Evolutionary conservation across 1,139 yeast species (phyloP).

Genomic region (Williopsis jadinii): DNA sequence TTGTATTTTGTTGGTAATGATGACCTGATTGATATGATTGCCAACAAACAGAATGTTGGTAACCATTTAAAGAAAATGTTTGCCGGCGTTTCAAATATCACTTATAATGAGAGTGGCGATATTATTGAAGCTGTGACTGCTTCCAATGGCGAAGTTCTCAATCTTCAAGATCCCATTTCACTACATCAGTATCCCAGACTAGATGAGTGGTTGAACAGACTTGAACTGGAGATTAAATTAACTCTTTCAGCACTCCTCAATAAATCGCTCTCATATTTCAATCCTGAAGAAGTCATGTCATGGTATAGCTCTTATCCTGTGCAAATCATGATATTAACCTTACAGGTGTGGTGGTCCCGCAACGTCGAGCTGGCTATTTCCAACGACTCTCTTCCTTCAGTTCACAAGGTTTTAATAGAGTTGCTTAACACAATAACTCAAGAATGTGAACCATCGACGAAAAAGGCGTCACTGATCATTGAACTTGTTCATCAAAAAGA

Average conservation of each 20-base stretch:
- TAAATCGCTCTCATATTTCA: slow-evolving; percentile 17
- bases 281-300: not conserved
- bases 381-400: slow-evolving; percentile 5
- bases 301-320: slow-evolving; percentile 33
- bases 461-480: slow-evolving; percentile 37
- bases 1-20: slow-evolving; percentile 89
- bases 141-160: slow-evolving; percentile 54
- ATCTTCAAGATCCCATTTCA: slow-evolving; percentile 38
- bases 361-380: slow-evolving; percentile 28
- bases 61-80: slow-evolving; percentile 69
- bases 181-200: slow-evolving; percentile 37
- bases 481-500: slow-evolving; percentile 62
- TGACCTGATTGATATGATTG: slow-evolving; percentile 77
- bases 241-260: slow-evolving; percentile 37
- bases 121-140: slow-evolving; percentile 47
- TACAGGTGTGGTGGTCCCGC: slow-evolving; percentile 54
- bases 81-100: slow-evolving; percentile 49
- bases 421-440: not conserved
- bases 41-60: slow-evolving; percentile 52
- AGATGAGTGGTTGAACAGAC: slow-evolving; percentile 55
- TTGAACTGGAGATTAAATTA: slow-evolving; percentile 48
- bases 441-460: not conserved
- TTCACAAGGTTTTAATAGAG: slow-evolving; percentile 1
- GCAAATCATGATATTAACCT: slow-evolving; percentile 51
- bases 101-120: slow-evolving; percentile 31